phyloP scores from a whole-genome alignment of 2,329 filamentous ascomycete genomes.

The Apiospora sp. region DNA sequence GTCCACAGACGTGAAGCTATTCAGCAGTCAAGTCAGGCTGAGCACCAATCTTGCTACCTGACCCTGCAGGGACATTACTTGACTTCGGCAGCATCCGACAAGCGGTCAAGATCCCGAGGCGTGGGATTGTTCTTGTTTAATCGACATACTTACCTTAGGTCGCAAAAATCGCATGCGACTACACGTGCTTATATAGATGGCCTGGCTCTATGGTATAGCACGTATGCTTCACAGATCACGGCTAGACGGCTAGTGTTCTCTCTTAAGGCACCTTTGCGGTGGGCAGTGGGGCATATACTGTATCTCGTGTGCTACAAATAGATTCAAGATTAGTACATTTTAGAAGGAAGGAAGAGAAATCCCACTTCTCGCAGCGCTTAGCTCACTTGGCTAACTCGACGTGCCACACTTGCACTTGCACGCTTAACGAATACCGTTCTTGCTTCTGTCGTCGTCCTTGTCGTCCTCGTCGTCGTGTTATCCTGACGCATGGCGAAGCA shows the following conservation, averaged over 20 bases:
- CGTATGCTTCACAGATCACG: not conserved
- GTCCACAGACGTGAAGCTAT: not conserved
- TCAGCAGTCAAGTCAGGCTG: not conserved
- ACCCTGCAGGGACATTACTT: not conserved
- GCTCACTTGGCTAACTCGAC: not conserved
- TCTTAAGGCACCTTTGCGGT: not conserved
- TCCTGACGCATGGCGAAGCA: not conserved
- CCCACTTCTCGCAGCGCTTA: constrained; percentile 14
- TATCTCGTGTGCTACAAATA: constrained; percentile 2
- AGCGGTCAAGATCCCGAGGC: not conserved
- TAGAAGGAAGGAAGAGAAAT: not conserved
- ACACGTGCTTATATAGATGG: not conserved
- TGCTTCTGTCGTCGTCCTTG: not conserved
- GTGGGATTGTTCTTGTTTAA: not conserved
- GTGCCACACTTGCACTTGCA: not conserved
- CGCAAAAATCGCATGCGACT: not conserved
- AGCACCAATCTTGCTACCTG: not conserved
- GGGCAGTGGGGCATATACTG: not conserved
- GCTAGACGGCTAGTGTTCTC: not conserved
- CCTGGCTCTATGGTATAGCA: too few relatives aligned
- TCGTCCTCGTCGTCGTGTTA: not conserved
- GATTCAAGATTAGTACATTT: not conserved
- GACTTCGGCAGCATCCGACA: not conserved
- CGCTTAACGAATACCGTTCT: not conserved
- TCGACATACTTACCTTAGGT: too few relatives aligned